Conservation (phyloP, 164 flowering plant genomes). For the Vitis riparia region DNA sequence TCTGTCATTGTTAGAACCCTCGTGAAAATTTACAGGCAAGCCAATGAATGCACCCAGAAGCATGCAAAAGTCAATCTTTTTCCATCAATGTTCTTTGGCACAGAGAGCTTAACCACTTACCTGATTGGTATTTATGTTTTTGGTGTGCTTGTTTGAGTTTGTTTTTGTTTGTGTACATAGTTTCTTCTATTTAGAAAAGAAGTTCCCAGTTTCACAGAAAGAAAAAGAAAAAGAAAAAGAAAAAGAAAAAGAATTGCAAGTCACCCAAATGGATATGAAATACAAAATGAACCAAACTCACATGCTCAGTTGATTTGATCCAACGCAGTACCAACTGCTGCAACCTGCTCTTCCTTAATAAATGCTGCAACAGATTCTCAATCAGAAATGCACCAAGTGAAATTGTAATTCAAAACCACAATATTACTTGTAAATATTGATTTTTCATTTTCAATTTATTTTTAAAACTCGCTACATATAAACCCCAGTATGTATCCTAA, state of each 20-base stretch:
- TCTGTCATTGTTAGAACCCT: background rate
- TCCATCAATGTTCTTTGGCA: background rate
- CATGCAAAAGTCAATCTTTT: background rate
- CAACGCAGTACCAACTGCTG: constrained; percentile 46
- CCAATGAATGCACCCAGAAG: background rate
- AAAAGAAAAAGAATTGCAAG: background rate
- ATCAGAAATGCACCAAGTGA: background rate
- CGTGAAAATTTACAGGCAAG: background rate
- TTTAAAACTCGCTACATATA: too few species aligned
- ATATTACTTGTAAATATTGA: background rate
- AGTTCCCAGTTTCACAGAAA: background rate
- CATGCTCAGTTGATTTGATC: constrained; percentile 64
- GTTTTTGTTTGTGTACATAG: background rate
- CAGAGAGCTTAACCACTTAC: background rate
- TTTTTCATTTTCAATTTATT: background rate
- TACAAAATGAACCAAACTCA: constrained; percentile 24
- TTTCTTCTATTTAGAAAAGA: background rate
- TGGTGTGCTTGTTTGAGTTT: background rate
- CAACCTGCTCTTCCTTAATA: constrained; percentile 52
- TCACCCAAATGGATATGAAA: background rate
- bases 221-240: background rate
- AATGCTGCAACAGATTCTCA: constrained; percentile 38
- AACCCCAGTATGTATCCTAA: too few species aligned
- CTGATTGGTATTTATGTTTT: too few species aligned
- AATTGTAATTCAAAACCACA: background rate